Percentiles rank a stretch among this genome's conserved stretches.
These are phyloP conservation scores for Xylariaceae sp. DNA, from an alignment of 2,329 filamentous ascomycete species.

Conservation along the genomic window DNA sequence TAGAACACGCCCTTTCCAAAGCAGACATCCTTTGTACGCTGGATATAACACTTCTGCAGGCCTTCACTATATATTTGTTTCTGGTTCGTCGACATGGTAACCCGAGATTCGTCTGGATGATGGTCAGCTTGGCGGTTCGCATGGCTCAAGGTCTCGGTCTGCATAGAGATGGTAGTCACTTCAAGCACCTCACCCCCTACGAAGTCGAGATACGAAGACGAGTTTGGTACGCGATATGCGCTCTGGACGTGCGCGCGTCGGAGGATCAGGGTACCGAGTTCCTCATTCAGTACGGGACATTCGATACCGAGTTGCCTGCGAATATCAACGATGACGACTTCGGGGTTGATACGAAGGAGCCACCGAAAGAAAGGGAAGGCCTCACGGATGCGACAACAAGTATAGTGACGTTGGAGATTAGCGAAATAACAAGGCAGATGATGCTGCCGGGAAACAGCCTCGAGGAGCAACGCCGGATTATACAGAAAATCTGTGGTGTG, in stretches of 20 bases:
- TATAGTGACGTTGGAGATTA: conserved; percentile 36
- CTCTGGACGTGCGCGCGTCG: conserved; percentile 55
- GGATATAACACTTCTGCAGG: conserved; percentile 48
- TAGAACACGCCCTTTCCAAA: conserved; percentile 44
- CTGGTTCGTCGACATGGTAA: conserved; percentile 45
- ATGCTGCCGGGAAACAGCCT: conserved; percentile 32
- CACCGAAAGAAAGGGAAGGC: conserved; percentile 36
- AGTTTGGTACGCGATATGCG: conserved; percentile 56
- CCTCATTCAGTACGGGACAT: conserved; percentile 51
- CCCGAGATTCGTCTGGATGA: conserved; percentile 46
- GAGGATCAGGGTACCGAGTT: conserved; percentile 61
- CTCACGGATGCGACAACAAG: conserved; percentile 44
- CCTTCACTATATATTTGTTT: conserved; percentile 46
- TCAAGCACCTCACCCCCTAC: conserved; percentile 49
- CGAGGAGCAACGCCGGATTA: conserved; percentile 36
- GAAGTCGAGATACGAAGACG: conserved; percentile 55
- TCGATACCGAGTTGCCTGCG: conserved; percentile 50
- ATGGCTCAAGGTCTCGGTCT: conserved; percentile 56
- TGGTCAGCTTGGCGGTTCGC: conserved; percentile 53
- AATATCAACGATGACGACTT: conserved; percentile 48
- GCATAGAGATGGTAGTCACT: conserved; percentile 53
- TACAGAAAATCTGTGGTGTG: conserved; percentile 23
- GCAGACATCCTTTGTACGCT: conserved; percentile 47
- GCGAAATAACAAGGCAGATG: conserved; percentile 35
- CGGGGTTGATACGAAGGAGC: conserved; percentile 31